phyloP scores from a whole-genome alignment of 2,329 filamentous ascomycete species.

The Colletotrichum karsti region DNA sequence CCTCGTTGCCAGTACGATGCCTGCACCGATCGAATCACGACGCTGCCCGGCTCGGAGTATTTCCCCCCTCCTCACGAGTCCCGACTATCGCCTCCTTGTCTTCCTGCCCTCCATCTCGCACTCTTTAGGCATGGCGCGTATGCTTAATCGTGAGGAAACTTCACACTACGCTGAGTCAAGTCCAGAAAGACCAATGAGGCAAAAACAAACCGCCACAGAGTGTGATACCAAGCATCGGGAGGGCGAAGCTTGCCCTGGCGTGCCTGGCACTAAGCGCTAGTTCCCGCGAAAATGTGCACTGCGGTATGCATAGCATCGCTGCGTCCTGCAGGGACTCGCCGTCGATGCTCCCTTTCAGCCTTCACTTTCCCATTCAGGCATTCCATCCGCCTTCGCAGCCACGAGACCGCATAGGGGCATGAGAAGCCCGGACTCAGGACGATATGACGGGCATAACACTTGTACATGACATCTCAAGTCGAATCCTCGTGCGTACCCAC shows the following conservation, averaged over 20 bases:
- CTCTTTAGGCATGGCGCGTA: neutral
- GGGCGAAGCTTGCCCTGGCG: slow-evolving; percentile 25
- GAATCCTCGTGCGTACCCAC: neutral
- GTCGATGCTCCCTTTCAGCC: neutral
- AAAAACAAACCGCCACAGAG: neutral
- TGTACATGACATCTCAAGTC: slow-evolving; percentile 22
- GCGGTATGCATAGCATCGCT: slow-evolving; percentile 8
- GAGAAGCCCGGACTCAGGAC: neutral
- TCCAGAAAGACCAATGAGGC: neutral
- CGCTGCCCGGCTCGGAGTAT: neutral
- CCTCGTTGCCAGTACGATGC: neutral
- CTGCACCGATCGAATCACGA: neutral
- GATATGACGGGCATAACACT: neutral
- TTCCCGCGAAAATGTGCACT: slow-evolving; percentile 1
- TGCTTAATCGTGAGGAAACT: neutral
- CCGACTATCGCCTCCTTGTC: neutral
- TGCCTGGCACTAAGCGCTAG: slow-evolving; percentile 24
- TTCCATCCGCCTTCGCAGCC: neutral
- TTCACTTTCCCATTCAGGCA: neutral
- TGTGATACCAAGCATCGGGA: neutral
- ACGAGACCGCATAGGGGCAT: neutral
- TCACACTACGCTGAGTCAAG: neutral
- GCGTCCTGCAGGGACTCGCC: slow-evolving; percentile 17
- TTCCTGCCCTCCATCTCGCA: neutral
- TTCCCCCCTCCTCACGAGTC: neutral